Evolutionary conservation across 2,329 filamentous ascomycete species (phyloP), one percentile per base, ranked within the genome.

Genomic region (Penicillium sp.): DNA sequence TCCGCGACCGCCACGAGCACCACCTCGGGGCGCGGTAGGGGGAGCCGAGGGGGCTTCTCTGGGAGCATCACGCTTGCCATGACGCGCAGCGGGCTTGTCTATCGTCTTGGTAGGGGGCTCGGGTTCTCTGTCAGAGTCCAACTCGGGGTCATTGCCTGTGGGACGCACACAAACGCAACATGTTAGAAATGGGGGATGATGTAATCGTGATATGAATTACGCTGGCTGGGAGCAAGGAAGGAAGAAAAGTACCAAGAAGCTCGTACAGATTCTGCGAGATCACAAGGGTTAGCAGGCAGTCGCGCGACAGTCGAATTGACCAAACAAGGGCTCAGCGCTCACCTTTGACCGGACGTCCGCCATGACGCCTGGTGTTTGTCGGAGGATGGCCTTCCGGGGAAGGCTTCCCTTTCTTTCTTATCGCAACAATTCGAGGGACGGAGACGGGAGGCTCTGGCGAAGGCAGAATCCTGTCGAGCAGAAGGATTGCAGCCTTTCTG

Each of bases 11-110:
- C 67, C 65, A 61, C 67, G 66, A 53, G 61, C 56, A 45, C 59
- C 60, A 46, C 62, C 63, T 48, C 64, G 59, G 42, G 63, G 62
- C 43, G 64, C 59, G 65, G 71, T 67, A 65, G 71, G 74, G 60
- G 72, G 71, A 57, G 66, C 64, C 9, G 51, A 20, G 58, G 89
- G 85, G 70, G 85, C 83, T 73, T 91, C 85, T 73, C 85, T 85
- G 72, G 89, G 87, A 73, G 83, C 88, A 79, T 93, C 92, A 81
- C 91, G 90, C 88, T 97, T 97, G 75, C 83, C 84, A 74, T 83
- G 83, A 76, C 91, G 87, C 70, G 85, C 80, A 65, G 81, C 77
- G 65, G 86, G 84, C 86, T 94, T 96, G 77, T 96, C 91, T 73
- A 94, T 84, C 74, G 90, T 89, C 85, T 91, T 94, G 69, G 90